A percentile compares a stretch with the other conserved stretches of the same genome.
These are phyloP conservation scores for Ustilago curta DNA, from an alignment of 1,284 basidiomycete species.

Conservation along the genomic window DNA sequence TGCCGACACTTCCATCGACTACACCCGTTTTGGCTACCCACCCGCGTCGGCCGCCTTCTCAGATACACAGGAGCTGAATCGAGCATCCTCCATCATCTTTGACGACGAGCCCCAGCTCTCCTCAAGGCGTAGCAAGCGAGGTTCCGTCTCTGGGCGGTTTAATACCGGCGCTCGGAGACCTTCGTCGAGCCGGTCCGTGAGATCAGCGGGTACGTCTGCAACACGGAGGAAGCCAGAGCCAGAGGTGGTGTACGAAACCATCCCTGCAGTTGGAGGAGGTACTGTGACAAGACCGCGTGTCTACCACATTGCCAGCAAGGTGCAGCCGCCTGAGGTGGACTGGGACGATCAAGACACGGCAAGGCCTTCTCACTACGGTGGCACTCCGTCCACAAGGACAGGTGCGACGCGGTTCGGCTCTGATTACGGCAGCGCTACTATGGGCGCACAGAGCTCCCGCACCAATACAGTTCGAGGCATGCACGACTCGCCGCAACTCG, in stretches of 20 bases:
- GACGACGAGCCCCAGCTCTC: slow-evolving; percentile 37
- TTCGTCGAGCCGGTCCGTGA: slow-evolving; percentile 25
- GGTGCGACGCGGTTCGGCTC: slow-evolving; percentile 47
- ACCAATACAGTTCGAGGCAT: slow-evolving; percentile 41
- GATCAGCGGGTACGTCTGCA: slow-evolving; percentile 13
- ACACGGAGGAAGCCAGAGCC: slow-evolving; percentile 25
- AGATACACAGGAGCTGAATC: slow-evolving; percentile 45
- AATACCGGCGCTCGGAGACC: slow-evolving; percentile 11
- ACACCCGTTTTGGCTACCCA: slow-evolving; percentile 56
- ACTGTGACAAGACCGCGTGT: slow-evolving; percentile 80
- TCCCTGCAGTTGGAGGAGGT: slow-evolving; percentile 82
- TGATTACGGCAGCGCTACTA: slow-evolving; percentile 46
- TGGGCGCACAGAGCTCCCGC: slow-evolving; percentile 47
- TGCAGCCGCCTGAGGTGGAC: slow-evolving; percentile 67
- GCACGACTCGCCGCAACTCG: slow-evolving; percentile 39
- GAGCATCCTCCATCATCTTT: slow-evolving; percentile 54
- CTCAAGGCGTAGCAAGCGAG: slow-evolving; percentile 27
- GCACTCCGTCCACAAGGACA: slow-evolving; percentile 40
- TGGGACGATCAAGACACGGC: slow-evolving; percentile 54
- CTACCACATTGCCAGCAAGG: slow-evolving; percentile 79
- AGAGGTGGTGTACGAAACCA: slow-evolving; percentile 74
- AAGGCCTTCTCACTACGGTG: slow-evolving; percentile 47
- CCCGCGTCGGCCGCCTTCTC: slow-evolving; percentile 58
- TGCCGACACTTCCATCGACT: slow-evolving; percentile 50
- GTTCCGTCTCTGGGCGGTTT: slow-evolving; percentile 21